phyloP scores from a whole-genome alignment of 1,284 basidiomycete species.

The Trametes polyzona region DNA sequence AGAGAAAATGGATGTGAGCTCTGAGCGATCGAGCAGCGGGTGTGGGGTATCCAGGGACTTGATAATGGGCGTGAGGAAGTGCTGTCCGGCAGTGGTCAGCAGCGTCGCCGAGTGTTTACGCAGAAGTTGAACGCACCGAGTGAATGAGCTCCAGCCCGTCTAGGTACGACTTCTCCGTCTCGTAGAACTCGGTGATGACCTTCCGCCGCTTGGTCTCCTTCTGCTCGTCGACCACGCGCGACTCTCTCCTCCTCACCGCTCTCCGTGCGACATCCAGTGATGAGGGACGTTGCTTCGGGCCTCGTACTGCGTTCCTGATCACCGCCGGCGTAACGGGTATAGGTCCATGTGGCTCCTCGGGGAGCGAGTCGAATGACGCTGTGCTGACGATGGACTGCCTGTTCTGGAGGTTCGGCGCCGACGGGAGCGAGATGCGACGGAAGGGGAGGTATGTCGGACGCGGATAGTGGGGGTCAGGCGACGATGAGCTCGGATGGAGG shows the following conservation, averaged over 20 bases:
- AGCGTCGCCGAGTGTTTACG: background rate
- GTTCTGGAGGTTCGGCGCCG: constrained; percentile 55
- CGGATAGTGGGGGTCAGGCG: constrained; percentile 27
- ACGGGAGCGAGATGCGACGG: constrained; percentile 75
- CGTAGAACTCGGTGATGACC: constrained; percentile 76
- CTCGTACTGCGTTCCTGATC: constrained; percentile 28
- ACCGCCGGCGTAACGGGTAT: constrained; percentile 28
- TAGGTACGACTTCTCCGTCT: constrained; percentile 81
- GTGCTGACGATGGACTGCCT: constrained; percentile 70
- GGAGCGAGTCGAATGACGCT: constrained; percentile 68
- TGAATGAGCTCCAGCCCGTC: constrained; percentile 82
- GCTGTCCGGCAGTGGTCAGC: constrained; percentile 46
- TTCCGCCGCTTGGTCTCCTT: constrained; percentile 45
- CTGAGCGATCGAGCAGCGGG: constrained; percentile 69
- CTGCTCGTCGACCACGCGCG: constrained; percentile 38
- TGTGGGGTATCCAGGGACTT: constrained; percentile 65
- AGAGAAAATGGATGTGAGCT: constrained; percentile 79
- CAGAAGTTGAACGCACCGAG: constrained; percentile 51
- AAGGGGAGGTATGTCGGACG: constrained; percentile 63
- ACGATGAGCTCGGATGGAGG: constrained; percentile 21
- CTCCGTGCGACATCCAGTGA: constrained; percentile 36
- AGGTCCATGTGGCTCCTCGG: constrained; percentile 46
- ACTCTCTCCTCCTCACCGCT: constrained; percentile 33
- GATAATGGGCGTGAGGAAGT: constrained; percentile 80
- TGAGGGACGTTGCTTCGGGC: constrained; percentile 30